phyloP scores from a whole-genome alignment of 2,329 filamentous ascomycete genomes.

The Phyllosticta citribraziliensis region DNA sequence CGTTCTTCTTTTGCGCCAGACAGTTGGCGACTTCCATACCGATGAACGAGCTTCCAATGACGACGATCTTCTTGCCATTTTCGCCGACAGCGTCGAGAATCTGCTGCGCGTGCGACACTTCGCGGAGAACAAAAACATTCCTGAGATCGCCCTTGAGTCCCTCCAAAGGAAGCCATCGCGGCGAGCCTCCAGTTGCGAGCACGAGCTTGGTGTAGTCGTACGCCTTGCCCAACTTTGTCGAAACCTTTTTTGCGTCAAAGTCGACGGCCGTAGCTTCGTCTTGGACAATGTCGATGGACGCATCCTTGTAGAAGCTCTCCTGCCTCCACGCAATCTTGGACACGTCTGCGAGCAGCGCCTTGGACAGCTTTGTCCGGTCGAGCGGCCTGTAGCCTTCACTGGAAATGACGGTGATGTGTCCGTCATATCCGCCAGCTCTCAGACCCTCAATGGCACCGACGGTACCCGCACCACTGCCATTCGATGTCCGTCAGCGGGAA shows the following conservation, averaged over 20 bases:
- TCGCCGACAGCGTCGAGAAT: slow-evolving; percentile 71
- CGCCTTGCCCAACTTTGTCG: slow-evolving; percentile 64
- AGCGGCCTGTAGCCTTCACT: slow-evolving; percentile 80
- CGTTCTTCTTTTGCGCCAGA: slow-evolving; percentile 64
- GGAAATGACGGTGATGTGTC: slow-evolving; percentile 71
- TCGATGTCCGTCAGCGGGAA: background rate
- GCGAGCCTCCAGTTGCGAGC: slow-evolving; percentile 75
- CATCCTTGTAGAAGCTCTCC: slow-evolving; percentile 63
- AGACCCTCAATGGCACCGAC: slow-evolving; percentile 75
- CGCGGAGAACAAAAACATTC: slow-evolving; percentile 81
- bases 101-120: slow-evolving; percentile 62
- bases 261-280: slow-evolving; percentile 64
- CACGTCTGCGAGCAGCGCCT: slow-evolving; percentile 75
- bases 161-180: slow-evolving; percentile 64
- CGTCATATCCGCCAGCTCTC: slow-evolving; percentile 69
- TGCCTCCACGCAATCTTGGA: slow-evolving; percentile 70
- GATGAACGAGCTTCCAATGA: slow-evolving; percentile 91
- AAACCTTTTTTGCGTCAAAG: slow-evolving; percentile 61
- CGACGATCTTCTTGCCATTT: slow-evolving; percentile 81
- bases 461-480: slow-evolving; percentile 61
- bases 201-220: slow-evolving; percentile 79
- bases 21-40: slow-evolving; percentile 93
- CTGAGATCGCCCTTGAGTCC: slow-evolving; percentile 72
- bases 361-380: slow-evolving; percentile 91
- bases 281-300: slow-evolving; percentile 45